Percentiles rank a stretch among this genome's conserved stretches.
Conservation (phyloP, 2,329 filamentous ascomycete species). For the Nemania abortiva region DNA sequence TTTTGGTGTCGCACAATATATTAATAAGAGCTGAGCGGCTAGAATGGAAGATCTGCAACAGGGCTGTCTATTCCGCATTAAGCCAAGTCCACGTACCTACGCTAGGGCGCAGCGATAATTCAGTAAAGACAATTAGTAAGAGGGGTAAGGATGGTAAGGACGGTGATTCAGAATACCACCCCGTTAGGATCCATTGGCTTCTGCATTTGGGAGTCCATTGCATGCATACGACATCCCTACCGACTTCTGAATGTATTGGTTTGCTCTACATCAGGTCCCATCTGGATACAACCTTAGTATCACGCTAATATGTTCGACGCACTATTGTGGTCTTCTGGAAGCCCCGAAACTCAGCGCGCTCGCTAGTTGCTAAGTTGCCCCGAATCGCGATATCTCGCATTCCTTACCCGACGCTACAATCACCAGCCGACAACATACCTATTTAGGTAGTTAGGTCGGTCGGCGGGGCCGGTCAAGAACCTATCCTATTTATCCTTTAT, state of each 20-base stretch:
- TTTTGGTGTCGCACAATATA: constrained; percentile 11
- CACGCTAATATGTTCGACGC: constrained; percentile 7
- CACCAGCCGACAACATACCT: constrained; percentile 3
- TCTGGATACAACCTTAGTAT: constrained; percentile 24
- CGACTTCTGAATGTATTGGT: constrained; percentile 21
- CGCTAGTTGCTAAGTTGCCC: constrained; percentile 3
- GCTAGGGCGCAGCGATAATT: neutral
- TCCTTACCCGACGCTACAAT: constrained; percentile 3
- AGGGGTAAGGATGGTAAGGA: neutral
- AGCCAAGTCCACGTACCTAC: constrained; percentile 7
- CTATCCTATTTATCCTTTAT: neutral
- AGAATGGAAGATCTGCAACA: constrained; percentile 20
- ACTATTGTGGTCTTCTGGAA: constrained; percentile 19
- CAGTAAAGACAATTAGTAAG: constrained; percentile 14
- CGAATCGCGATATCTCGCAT: constrained; percentile 25
- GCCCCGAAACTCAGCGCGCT: constrained; percentile 5
- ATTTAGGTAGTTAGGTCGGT: neutral
- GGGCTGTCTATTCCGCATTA: constrained; percentile 24
- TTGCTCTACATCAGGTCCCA: constrained; percentile 4
- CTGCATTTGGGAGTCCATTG: neutral
- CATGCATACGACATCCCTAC: constrained; percentile 20
- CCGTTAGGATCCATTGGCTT: constrained; percentile 25
- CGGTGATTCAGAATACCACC: constrained; percentile 23
- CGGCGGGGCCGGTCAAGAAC: neutral
- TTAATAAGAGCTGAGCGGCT: constrained; percentile 25